Percentiles rank a stretch among this genome's conserved stretches.
Conservation (phyloP, 805 yeast genomes). For the Wickerhamomyces alni region DNA sequence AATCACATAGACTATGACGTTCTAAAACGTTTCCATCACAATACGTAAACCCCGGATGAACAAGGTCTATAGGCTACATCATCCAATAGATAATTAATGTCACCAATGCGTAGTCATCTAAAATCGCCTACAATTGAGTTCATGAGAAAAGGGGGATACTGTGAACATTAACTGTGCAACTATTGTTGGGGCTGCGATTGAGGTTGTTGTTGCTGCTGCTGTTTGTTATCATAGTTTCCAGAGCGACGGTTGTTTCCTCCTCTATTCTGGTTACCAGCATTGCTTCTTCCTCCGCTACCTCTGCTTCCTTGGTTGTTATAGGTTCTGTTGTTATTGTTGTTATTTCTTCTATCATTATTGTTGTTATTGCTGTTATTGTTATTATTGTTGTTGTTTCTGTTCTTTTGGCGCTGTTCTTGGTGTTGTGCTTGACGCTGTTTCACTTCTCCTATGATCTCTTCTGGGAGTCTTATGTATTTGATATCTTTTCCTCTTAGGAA, state of each 20-base stretch:
- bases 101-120: too few species aligned
- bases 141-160: too few species aligned
- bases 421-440: conserved; percentile 55
- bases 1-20: conserved; percentile 4
- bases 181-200: conserved; percentile 8
- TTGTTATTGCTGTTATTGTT: conserved; percentile 37
- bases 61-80: too few species aligned
- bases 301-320: conserved; percentile 24
- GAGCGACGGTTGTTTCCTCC: conserved; percentile 6
- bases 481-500: conserved; percentile 85
- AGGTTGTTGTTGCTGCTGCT: conserved; percentile 3
- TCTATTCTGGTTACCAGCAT: conserved; percentile 19
- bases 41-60: too few species aligned
- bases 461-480: conserved; percentile 70
- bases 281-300: conserved; percentile 2
- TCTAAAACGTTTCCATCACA: too few species aligned
- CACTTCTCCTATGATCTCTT: conserved; percentile 69
- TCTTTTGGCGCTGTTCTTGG: conserved; percentile 38
- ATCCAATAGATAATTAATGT: too few species aligned
- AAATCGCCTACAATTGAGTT: too few species aligned
- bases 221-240: conserved; percentile 3
- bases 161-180: too few species aligned
- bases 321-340: conserved; percentile 28
- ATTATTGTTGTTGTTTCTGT: conserved; percentile 33
- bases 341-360: conserved; percentile 20